Conservation (phyloP, 2,329 filamentous ascomycete species). For the Monilinia polystroma region DNA sequence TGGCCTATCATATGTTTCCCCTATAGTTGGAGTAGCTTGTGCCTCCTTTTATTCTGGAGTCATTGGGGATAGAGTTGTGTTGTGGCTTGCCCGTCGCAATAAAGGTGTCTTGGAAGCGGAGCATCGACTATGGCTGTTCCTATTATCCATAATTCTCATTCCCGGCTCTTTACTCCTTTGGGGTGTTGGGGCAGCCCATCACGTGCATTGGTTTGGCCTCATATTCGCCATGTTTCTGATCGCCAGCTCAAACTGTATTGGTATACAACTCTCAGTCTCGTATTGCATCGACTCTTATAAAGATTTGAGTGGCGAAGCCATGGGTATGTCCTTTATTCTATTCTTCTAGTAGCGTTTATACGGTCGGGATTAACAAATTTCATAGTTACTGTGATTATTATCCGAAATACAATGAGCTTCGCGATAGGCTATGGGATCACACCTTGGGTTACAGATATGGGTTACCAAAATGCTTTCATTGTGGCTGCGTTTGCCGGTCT, state of each 20-base stretch:
- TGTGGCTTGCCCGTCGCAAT: constrained; percentile 45
- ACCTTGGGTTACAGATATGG: constrained; percentile 46
- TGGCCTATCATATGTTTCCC: constrained; percentile 40
- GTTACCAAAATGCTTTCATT: constrained; percentile 47
- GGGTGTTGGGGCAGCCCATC: constrained; percentile 51
- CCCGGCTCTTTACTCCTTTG: constrained; percentile 49
- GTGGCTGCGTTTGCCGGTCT: constrained; percentile 44
- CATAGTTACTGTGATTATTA: constrained; percentile 48
- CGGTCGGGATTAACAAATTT: background rate
- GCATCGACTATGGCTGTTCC: constrained; percentile 40
- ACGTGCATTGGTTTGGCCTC: constrained; percentile 48
- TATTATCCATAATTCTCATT: constrained; percentile 44
- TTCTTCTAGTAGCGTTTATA: background rate
- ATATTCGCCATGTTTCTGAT: constrained; percentile 51
- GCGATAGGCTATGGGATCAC: constrained; percentile 52
- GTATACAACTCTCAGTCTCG: constrained; percentile 45
- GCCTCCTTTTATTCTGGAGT: constrained; percentile 37
- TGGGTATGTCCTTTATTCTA: constrained; percentile 34
- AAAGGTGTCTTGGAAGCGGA: constrained; percentile 42
- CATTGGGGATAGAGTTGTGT: constrained; percentile 38
- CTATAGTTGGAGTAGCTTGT: constrained; percentile 37
- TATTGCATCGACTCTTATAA: constrained; percentile 51
- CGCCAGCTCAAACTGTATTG: constrained; percentile 46
- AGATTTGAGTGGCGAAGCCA: constrained; percentile 49
- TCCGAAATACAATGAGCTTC: constrained; percentile 51